A percentile compares a stretch with the other conserved stretches of the same genome.
These are phyloP conservation scores for Nidularia sp. DNA, from an alignment of 768 basidiomycete species.

Conservation along the genomic window DNA sequence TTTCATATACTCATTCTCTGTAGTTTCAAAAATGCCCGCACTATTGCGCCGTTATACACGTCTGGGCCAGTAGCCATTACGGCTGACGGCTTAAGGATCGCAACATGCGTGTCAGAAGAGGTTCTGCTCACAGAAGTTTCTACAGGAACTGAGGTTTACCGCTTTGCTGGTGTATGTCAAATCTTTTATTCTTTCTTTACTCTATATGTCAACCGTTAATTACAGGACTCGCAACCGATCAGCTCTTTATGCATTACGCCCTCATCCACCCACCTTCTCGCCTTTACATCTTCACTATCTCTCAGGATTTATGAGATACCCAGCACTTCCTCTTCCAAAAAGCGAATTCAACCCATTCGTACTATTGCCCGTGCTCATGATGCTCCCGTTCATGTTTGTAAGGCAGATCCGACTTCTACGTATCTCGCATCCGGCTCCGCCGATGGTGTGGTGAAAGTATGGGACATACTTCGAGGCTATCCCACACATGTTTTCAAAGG, in stretches of 20 bases:
- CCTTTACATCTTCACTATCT: constrained; percentile 78
- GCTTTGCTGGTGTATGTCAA: constrained; percentile 68
- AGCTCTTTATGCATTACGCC: constrained; percentile 82
- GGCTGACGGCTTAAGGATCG: constrained; percentile 70
- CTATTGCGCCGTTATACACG: constrained; percentile 82
- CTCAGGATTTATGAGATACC: constrained; percentile 86
- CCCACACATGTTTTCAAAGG: constrained; percentile 94
- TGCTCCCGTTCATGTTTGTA: constrained; percentile 89
- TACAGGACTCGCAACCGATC: constrained; percentile 79
- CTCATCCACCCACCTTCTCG: constrained; percentile 66
- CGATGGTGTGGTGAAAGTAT: constrained; percentile 95
- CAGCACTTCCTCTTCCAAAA: constrained; percentile 31
- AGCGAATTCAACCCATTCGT: constrained; percentile 64
- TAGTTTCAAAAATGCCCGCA: constrained; percentile 74
- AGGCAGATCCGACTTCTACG: constrained; percentile 78
- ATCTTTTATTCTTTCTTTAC: constrained; percentile 1
- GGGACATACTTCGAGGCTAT: constrained; percentile 85
- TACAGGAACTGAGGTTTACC: constrained; percentile 70
- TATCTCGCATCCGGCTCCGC: constrained; percentile 95
- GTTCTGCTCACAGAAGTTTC: constrained; percentile 79
- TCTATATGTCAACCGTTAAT: background rate
- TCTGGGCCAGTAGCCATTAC: constrained; percentile 82
- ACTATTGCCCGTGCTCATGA: constrained; percentile 84
- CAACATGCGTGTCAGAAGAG: constrained; percentile 86
- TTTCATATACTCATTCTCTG: background rate